phyloP scores from a whole-genome alignment of 768 basidiomycete genomes.

The Mycena galopus region DNA sequence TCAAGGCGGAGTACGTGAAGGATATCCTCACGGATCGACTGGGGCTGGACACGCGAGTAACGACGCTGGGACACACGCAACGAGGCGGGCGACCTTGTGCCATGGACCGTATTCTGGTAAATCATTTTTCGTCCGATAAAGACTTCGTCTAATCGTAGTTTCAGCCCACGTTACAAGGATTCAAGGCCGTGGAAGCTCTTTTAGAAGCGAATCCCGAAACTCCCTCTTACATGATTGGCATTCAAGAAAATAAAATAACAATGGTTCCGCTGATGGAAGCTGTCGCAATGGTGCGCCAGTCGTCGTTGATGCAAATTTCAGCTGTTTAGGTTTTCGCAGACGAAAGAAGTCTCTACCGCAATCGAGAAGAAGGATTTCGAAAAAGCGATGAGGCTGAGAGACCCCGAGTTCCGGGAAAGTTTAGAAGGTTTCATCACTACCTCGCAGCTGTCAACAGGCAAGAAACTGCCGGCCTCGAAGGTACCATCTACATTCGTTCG shows the following conservation, averaged over 20 bases:
- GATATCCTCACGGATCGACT: constrained; percentile 88
- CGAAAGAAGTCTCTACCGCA: constrained; percentile 85
- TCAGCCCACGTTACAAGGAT: constrained; percentile 95
- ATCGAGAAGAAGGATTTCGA: constrained; percentile 88
- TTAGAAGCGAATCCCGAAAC: constrained; percentile 88
- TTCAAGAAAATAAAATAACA: constrained; percentile 95
- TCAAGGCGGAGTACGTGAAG: constrained; percentile 92
- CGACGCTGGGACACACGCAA: constrained; percentile 96
- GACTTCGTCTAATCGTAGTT: not conserved
- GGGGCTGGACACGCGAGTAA: constrained; percentile 95
- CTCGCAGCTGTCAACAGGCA: constrained; percentile 69
- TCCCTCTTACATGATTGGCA: constrained; percentile 97
- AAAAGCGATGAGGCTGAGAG: constrained; percentile 89
- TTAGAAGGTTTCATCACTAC: constrained; percentile 88
- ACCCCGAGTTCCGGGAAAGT: constrained; percentile 91
- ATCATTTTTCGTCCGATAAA: constrained; percentile 36
- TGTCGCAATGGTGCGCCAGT: constrained; percentile 77
- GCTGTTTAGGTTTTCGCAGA: constrained; percentile 60
- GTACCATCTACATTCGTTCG: constrained; percentile 46
- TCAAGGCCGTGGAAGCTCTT: constrained; percentile 92
- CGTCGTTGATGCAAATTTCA: not conserved
- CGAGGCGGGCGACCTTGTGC: constrained; percentile 96
- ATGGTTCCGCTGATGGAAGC: constrained; percentile 94
- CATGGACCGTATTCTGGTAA: constrained; percentile 90
- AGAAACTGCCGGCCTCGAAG: constrained; percentile 64